Conservation (phyloP, 2,329 filamentous ascomycete genomes). For the Fusarium dlaminii region DNA sequence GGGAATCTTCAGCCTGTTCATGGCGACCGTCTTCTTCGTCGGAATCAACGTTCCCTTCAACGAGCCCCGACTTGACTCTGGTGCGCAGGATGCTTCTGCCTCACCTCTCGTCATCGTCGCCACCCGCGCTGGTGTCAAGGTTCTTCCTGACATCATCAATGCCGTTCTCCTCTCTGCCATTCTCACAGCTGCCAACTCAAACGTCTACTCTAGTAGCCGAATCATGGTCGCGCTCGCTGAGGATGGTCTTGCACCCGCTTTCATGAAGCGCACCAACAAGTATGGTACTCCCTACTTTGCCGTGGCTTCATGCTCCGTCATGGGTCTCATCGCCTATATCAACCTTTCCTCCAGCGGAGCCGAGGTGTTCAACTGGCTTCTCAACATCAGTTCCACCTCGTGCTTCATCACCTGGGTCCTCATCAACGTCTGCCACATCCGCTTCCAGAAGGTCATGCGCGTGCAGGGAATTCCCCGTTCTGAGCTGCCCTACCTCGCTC, state of each 20-base stretch:
- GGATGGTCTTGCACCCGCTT: conserved; percentile 68
- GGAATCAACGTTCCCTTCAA: conserved; percentile 75
- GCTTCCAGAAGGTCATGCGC: conserved; percentile 69
- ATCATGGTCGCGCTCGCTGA: conserved; percentile 73
- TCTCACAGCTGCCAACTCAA: conserved; percentile 80
- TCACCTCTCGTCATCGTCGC: conserved; percentile 72
- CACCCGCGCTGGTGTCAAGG: conserved; percentile 68
- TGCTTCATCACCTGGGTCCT: conserved; percentile 77
- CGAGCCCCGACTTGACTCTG: conserved; percentile 62
- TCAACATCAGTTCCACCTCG: conserved; percentile 75
- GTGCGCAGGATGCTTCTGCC: conserved; percentile 66
- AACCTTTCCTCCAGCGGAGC: conserved; percentile 68
- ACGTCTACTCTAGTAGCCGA: conserved; percentile 77
- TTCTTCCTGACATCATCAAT: conserved; percentile 77
- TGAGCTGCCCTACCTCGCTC: conserved; percentile 68
- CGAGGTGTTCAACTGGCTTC: conserved; percentile 75
- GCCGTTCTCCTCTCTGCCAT: conserved; percentile 81
- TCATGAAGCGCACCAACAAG: conserved; percentile 68
- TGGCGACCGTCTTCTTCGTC: conserved; percentile 73
- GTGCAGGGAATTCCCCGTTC: conserved; percentile 66
- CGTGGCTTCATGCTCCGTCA: conserved; percentile 61
- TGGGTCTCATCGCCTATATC: conserved; percentile 73
- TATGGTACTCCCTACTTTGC: conserved; percentile 71
- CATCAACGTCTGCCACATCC: conserved; percentile 71
- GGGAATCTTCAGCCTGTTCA: conserved; percentile 76